A percentile compares a stretch with the other conserved stretches of the same genome.
phyloP scores from a whole-genome alignment of 192 early-diverging fungal genomes.

The Umbelopsis sp. region DNA sequence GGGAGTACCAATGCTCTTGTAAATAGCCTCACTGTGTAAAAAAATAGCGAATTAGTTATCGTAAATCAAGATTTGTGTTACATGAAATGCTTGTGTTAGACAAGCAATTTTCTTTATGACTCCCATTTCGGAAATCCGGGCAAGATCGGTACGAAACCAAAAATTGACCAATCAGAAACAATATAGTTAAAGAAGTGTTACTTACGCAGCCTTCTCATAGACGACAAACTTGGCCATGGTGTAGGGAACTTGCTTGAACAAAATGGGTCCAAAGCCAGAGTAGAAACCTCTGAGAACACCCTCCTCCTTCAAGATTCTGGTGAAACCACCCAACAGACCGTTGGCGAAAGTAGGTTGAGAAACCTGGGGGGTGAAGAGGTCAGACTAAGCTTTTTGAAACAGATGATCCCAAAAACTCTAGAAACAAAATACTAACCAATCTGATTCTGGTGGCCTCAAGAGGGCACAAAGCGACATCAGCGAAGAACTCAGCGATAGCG shows the following conservation, averaged over 20 bases:
- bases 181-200: slow-evolving; percentile 8
- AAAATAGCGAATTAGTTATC: background rate
- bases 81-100: background rate
- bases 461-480: slow-evolving; percentile 75
- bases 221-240: slow-evolving; percentile 83
- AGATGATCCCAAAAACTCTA: background rate
- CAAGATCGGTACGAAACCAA: background rate
- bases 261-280: slow-evolving; percentile 77
- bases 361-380: background rate
- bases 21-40: slow-evolving; percentile 50
- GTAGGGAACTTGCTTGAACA: slow-evolving; percentile 80
- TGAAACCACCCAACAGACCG: slow-evolving; percentile 64
- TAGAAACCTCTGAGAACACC: slow-evolving; percentile 71
- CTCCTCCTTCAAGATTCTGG: slow-evolving; percentile 62
- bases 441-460: slow-evolving; percentile 77
- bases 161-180: slow-evolving; percentile 4
- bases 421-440: slow-evolving; percentile 44
- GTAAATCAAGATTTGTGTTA: no score
- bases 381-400: background rate
- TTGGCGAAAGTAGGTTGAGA: slow-evolving; percentile 69
- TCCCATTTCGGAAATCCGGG: background rate
- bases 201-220: slow-evolving; percentile 56
- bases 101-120: background rate
- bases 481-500: slow-evolving; percentile 76
- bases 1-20: slow-evolving; percentile 42